Evolutionary conservation across 371 early-diverging fungal genomes (phyloP).

Genomic region (Chytridiales sp.): DNA sequence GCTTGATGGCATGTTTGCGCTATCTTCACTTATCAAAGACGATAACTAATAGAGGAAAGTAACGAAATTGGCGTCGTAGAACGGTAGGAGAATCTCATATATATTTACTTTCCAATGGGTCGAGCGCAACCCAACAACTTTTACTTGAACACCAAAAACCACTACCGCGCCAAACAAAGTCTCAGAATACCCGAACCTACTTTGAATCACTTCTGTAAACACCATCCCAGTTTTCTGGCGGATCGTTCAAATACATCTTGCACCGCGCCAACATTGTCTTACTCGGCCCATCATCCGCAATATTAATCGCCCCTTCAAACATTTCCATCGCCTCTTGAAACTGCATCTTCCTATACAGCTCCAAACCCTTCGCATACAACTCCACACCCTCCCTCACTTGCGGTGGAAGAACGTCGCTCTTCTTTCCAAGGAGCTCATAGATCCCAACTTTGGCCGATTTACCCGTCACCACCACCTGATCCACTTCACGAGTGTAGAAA

Average conservation of each 20-base stretch:
- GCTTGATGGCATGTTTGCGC: too few species aligned
- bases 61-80: too few species aligned
- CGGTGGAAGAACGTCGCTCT: conserved; percentile 23
- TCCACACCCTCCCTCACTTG: conserved; percentile 16
- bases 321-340: conserved; percentile 35
- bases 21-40: too few species aligned
- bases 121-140: too few species aligned
- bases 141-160: too few species aligned
- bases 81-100: too few species aligned
- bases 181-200: too few species aligned
- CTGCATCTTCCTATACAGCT: conserved; percentile 24
- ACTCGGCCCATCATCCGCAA: conserved; percentile 42
- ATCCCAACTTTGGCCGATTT: conserved; percentile 35
- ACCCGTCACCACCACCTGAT: conserved; percentile 45
- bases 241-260: conserved; percentile 32
- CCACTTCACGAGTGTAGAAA: conserved; percentile 45
- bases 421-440: conserved; percentile 43
- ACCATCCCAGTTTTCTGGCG: conserved; percentile 42
- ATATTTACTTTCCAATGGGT: too few species aligned
- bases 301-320: conserved; percentile 31
- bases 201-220: conserved; percentile 19
- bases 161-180: too few species aligned
- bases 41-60: too few species aligned
- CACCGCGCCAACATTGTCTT: conserved; percentile 40
- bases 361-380: conserved; percentile 32